Evolutionary conservation across 2,329 filamentous ascomycete genomes (phyloP), one percentile per base, ranked within the genome.

Genomic region (Aspergillus jensenii): DNA sequence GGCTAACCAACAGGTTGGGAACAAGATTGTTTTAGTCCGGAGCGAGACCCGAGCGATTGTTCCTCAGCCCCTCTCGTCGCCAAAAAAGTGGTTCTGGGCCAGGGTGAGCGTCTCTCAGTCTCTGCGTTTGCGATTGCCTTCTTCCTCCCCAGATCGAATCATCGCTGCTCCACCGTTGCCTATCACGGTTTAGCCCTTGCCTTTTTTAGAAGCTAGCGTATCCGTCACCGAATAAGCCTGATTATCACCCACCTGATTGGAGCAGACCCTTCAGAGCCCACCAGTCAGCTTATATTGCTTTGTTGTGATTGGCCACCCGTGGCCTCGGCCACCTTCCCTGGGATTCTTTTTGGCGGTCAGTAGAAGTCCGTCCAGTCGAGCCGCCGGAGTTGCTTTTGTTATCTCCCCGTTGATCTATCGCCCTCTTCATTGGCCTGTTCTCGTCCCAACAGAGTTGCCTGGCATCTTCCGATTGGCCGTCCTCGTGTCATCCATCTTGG

Each of bases 71-170:
- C 47, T 50, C 27, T 31, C 8, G 35, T 6, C 14, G 11, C n/a
- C 37, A 43, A 52, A 40, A 52, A 52, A 52, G 49, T 52, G 49
- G 55, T 39, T 55, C 45, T 31, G 27, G 27, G 21, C 21, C 21
- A 21, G 21, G 21, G 27, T 31, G 27, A 31, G 27, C 27, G 27
- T 9, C 8, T 40, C 44, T 51, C 27, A 44, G 52, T 49, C 52
- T 17, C 23, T 37, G 23, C 37, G 19, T 44, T 25, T 44, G 31
- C 48, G 58, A 53, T 59, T 58, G 54, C 40, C 41, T 45, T 51
- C 52, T 27, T 47, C 59, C 52, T 62, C 69, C 66, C 69, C 65
- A 65, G 68, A 73, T 72, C 63, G 60, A 61, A 64, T 62, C 57
- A 60, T 56, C 58, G 43, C 43, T 59, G 37, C 65, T 68, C 71